Evolutionary conservation across 2,329 filamentous ascomycete species (phyloP).

Genomic region (Orbilia ellipsospora): DNA sequence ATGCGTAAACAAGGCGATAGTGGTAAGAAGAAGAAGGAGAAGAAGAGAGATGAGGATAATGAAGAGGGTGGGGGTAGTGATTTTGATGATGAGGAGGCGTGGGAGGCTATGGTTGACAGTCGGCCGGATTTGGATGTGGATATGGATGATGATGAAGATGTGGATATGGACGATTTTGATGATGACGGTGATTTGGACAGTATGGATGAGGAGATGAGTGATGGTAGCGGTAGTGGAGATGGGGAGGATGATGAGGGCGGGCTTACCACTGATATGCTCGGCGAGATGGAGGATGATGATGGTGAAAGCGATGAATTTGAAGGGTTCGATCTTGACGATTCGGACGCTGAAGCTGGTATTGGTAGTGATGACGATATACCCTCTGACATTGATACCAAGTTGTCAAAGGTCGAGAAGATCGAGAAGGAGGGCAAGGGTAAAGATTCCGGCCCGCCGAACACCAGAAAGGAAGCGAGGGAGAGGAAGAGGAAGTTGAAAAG

Average conservation of each 20-base stretch:
- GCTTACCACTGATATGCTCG: constrained; percentile 61
- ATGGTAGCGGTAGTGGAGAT: constrained; percentile 62
- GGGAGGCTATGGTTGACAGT: constrained; percentile 87
- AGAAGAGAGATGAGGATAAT: constrained; percentile 68
- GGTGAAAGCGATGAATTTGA: constrained; percentile 65
- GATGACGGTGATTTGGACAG: constrained; percentile 62
- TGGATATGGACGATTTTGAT: constrained; percentile 69
- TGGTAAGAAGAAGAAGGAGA: constrained; percentile 68
- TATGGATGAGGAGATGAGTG: constrained; percentile 65
- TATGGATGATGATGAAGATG: constrained; percentile 68
- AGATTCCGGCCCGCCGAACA: constrained; percentile 54
- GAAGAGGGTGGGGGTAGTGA: constrained; percentile 63
- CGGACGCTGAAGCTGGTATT: constrained; percentile 63
- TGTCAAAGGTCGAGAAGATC: constrained; percentile 57
- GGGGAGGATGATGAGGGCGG: constrained; percentile 59
- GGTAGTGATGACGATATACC: constrained; percentile 56
- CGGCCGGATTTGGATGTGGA: constrained; percentile 77
- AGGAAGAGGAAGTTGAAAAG: constrained; percentile 87
- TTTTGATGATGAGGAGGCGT: constrained; percentile 73
- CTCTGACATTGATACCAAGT: constrained; percentile 58
- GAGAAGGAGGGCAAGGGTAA: constrained; percentile 58
- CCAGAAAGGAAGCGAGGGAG: constrained; percentile 64
- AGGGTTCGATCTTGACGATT: constrained; percentile 63
- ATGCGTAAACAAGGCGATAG: constrained; percentile 68
- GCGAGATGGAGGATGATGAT: constrained; percentile 66